phyloP scores from a whole-genome alignment of 768 basidiomycete genomes.

The Boletus tomentosulus region DNA sequence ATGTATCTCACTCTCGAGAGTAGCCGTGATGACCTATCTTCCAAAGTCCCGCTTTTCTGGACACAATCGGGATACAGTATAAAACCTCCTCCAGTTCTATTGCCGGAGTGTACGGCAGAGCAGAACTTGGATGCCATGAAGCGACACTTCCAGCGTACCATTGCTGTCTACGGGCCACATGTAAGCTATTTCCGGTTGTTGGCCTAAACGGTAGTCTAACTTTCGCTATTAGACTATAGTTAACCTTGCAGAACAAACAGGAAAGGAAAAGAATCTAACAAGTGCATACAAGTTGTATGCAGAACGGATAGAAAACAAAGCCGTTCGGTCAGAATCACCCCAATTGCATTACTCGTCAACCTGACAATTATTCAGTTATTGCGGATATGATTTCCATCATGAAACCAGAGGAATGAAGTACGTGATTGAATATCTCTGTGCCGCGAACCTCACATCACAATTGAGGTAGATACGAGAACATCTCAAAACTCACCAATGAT shows the following conservation, averaged over 20 bases:
- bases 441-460: background rate
- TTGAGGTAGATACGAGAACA: constrained; percentile 75
- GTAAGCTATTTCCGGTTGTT: constrained; percentile 37
- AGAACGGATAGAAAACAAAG: constrained; percentile 49
- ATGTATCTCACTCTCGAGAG: constrained; percentile 1
- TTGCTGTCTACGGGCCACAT: constrained; percentile 72
- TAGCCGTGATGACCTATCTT: constrained; percentile 3
- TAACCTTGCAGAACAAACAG: constrained; percentile 87
- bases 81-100: constrained; percentile 82
- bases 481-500: constrained; percentile 66
- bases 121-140: constrained; percentile 69
- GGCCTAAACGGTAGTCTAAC: constrained; percentile 3
- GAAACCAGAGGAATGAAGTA: constrained; percentile 96
- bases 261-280: constrained; percentile 82
- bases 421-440: constrained; percentile 19
- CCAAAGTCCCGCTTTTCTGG: constrained; percentile 87
- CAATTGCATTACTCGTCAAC: background rate
- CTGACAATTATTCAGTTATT: constrained; percentile 45
- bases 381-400: constrained; percentile 88
- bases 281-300: constrained; percentile 71
- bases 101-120: constrained; percentile 64
- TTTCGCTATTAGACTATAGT: constrained; percentile 57
- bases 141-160: constrained; percentile 67
- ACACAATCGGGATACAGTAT: constrained; percentile 81
- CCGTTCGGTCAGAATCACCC: constrained; percentile 48